Base-by-base conservation (phyloP, 169 alveolate genomes). In the Toxoplasma gondii region DNA sequence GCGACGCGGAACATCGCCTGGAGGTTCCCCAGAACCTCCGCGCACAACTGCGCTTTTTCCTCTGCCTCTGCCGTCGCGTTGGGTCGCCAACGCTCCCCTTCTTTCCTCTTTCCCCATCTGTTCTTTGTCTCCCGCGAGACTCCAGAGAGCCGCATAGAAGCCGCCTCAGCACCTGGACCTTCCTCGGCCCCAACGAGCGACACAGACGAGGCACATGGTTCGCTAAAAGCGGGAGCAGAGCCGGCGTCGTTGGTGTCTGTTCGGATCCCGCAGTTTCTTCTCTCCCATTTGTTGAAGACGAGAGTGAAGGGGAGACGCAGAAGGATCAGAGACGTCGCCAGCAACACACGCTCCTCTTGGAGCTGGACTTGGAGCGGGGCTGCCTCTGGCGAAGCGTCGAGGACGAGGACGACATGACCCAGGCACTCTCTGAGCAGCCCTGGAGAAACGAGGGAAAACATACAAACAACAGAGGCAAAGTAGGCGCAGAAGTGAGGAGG, bases 371-470 rank as follows among this genome's bases (percentile, higher is more conserved):
- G 90, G 24, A 82, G 0, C 16, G 90, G 64, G 1, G 58, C 44
- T 12, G 90, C 90, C 67, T 38, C 64, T 9, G 90, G 41, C 38
- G 90, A 82, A 31, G 90, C 90, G 90, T 82, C 90, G 90, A 82
- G 4, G 44, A 82, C 90, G 90, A 82, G 64, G 41, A 82, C 90
- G 41, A 82, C 90, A 39, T 41, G 69, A 1, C 5, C 90, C 17
- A 82, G 41, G 64, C 64, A 41, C 41, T 82, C 90, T 19, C 90
- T 9, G 31, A 82, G 41, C 27, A 82, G 90, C 39, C 90, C 90
- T 82, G 90, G 69, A 82, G 43, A 78, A 10, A n/a, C n/a, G n/a
- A 41, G 39, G 27, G 86, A 78, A n/a, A 31, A 24, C 45, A 17
- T 2, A 78, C 12, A 10, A 17, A 9, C 39, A 78, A 12, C 12